These are phyloP conservation scores for Rhizopogon roseolus DNA, from an alignment of 768 basidiomycete genomes.

Conservation along the genomic window DNA sequence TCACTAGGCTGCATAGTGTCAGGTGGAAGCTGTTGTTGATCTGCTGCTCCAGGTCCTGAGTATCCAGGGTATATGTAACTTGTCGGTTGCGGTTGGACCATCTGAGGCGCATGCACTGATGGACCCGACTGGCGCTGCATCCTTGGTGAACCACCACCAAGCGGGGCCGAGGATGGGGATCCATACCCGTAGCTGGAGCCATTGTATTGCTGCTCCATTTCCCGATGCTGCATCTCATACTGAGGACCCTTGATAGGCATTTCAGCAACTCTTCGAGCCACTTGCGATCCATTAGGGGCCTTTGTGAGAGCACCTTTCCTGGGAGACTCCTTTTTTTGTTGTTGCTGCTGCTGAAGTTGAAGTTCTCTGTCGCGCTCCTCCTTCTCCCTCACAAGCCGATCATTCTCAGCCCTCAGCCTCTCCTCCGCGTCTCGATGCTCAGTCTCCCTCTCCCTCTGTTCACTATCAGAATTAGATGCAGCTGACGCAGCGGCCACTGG, in stretches of 20 bases:
- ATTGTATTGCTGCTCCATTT: conserved; percentile 86
- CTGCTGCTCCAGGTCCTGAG: conserved; percentile 16
- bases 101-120: conserved; percentile 22
- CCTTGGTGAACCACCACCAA: conserved; percentile 13
- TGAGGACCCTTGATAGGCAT: conserved; percentile 85
- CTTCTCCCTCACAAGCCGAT: conserved; percentile 46
- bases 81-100: conserved; percentile 24
- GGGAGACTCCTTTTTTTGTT: conserved; percentile 35
- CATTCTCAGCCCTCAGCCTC: conserved; percentile 36
- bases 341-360: conserved; percentile 29
- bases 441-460: conserved; percentile 25
- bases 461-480: conserved; percentile 29
- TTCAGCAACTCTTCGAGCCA: conserved; percentile 67
- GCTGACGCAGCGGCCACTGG: conserved; percentile 14
- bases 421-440: conserved; percentile 37
- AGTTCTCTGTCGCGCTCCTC: conserved; percentile 20
- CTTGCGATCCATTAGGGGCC: conserved; percentile 40
- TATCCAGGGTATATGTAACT: conserved; percentile 16
- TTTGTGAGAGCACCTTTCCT: conserved; percentile 65
- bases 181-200: conserved; percentile 27
- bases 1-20: conserved; percentile 57
- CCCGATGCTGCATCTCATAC: conserved; percentile 91
- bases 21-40: conserved; percentile 46
- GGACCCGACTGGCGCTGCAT: conserved; percentile 22
- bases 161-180: conserved; percentile 19